Evolutionary conservation across 139 green algal species (phyloP).

Genomic region (Micromonas pusilla): DNA sequence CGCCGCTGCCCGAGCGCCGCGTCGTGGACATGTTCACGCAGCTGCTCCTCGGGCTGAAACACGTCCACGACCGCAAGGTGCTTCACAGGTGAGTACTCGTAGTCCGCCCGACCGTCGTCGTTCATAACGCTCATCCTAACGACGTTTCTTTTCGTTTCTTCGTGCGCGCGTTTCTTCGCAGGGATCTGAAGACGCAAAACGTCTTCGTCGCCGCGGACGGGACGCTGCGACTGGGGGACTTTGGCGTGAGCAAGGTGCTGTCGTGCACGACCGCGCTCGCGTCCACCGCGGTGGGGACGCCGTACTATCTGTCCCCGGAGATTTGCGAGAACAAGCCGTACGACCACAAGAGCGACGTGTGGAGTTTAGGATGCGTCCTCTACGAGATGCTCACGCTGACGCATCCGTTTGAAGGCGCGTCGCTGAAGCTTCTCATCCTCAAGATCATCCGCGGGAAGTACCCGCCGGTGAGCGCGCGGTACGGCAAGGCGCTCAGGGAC

Average conservation of each 20-base stretch:
- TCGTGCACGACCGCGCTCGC: background rate
- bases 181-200: constrained; percentile 52
- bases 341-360: constrained; percentile 64
- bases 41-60: constrained; percentile 71
- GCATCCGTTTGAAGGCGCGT: constrained; percentile 59
- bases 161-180: constrained; percentile 65
- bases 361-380: constrained; percentile 60
- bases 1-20: constrained; percentile 51
- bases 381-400: constrained; percentile 63
- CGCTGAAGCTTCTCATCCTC: constrained; percentile 24
- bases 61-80: constrained; percentile 75
- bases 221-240: constrained; percentile 64
- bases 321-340: constrained; percentile 65
- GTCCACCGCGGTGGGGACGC: constrained; percentile 54
- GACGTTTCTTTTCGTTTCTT: too few species aligned
- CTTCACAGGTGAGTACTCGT: too few species aligned
- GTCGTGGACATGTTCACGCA: constrained; percentile 80
- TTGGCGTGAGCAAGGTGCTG: constrained; percentile 52
- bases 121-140: too few species aligned
- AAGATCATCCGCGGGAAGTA: constrained; percentile 35
- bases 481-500: constrained; percentile 42
- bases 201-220: constrained; percentile 59
- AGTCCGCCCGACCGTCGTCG: too few species aligned
- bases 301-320: constrained; percentile 69
- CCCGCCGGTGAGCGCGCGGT: constrained; percentile 23